Percentiles rank a stretch among this genome's conserved stretches.
phyloP scores from a whole-genome alignment of 2,329 filamentous ascomycete genomes.

The Botrytis pseudocinerea region DNA sequence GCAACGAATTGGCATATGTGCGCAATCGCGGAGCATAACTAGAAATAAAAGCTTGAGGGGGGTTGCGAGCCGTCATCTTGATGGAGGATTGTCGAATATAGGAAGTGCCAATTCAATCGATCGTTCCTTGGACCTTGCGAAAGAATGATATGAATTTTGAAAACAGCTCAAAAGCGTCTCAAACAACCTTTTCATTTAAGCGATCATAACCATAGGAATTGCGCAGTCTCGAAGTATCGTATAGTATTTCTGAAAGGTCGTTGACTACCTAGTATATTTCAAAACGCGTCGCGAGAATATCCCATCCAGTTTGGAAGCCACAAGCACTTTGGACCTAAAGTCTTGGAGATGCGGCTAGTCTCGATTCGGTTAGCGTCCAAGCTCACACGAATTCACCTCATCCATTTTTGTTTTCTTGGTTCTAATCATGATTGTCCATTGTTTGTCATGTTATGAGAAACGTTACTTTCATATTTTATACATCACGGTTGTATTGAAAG shows the following conservation, averaged over 20 bases:
- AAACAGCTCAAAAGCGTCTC: slow-evolving; percentile 7
- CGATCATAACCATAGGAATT: slow-evolving; percentile 12
- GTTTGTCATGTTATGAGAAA: not conserved
- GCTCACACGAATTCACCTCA: not conserved
- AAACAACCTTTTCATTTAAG: not conserved
- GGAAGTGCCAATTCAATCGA: not conserved
- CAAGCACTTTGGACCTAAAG: not conserved
- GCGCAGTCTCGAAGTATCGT: slow-evolving; percentile 1
- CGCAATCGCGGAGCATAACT: slow-evolving; percentile 90
- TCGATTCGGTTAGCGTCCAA: not conserved
- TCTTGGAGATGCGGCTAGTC: not conserved
- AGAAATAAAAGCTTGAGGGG: slow-evolving; percentile 84
- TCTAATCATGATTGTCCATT: too few relatives aligned
- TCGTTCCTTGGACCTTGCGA: not conserved
- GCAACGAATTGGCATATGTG: slow-evolving; percentile 86
- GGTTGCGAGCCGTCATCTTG: slow-evolving; percentile 41
- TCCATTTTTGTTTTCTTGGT: not conserved
- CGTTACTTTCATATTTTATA: not conserved
- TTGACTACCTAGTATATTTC: slow-evolving; percentile 3
- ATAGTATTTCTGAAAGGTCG: slow-evolving; percentile 1
- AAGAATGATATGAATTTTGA: slow-evolving; percentile 8
- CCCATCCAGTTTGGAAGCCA: not conserved
- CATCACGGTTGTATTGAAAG: not conserved
- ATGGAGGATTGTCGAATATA: not conserved
- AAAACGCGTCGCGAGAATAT: slow-evolving; percentile 17